phyloP scores from a whole-genome alignment of 139 green algal genomes.

The Marvania coccoides region DNA sequence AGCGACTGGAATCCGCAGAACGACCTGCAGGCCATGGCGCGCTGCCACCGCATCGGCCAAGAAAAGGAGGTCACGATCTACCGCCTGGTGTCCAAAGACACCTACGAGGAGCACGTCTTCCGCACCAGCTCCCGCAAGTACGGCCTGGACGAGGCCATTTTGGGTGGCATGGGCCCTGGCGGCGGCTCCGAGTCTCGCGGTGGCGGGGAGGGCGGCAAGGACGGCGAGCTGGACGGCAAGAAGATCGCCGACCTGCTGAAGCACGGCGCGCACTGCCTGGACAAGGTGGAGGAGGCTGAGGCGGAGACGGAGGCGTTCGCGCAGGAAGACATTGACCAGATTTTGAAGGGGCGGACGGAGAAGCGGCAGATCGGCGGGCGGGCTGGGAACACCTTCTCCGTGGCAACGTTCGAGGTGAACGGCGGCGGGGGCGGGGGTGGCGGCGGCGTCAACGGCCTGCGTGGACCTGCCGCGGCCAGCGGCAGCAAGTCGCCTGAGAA shows the following conservation, averaged over 20 bases:
- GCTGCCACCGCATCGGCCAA: conserved; percentile 92
- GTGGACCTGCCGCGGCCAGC: background rate
- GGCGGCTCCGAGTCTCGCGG: background rate
- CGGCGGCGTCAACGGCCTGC: no score
- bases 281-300: conserved; percentile 15
- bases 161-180: conserved; percentile 48
- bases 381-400: conserved; percentile 74
- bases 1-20: conserved; percentile 92
- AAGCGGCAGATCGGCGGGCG: conserved; percentile 74
- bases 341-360: conserved; percentile 73
- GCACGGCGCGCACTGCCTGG: conserved; percentile 73
- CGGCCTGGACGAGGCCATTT: conserved; percentile 87
- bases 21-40: conserved; percentile 92
- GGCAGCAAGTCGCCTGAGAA: background rate
- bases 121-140: conserved; percentile 57
- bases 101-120: conserved; percentile 87
- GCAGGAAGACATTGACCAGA: conserved; percentile 78
- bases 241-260: conserved; percentile 74
- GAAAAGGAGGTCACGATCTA: conserved; percentile 83
- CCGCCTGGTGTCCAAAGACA: conserved; percentile 76
- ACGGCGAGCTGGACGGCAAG: conserved; percentile 56
- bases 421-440: background rate
- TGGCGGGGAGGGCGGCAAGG: conserved; percentile 6
- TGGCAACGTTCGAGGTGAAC: conserved; percentile 55
- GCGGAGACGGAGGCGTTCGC: conserved; percentile 47